phyloP scores from a whole-genome alignment of 1,139 yeast genomes.

The Taphrina confusa region DNA sequence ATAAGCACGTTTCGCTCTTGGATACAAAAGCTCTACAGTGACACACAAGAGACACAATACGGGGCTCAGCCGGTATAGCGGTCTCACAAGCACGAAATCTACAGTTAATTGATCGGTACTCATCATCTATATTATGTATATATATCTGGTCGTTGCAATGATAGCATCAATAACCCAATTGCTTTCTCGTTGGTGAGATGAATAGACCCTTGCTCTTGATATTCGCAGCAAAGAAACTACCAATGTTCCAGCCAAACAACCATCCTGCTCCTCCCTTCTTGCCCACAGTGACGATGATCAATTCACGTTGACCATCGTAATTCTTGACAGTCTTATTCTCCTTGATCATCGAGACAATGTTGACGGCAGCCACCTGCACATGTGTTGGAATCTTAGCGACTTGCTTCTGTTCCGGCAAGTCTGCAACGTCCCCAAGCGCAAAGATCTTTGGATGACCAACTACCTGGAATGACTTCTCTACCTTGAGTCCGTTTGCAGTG shows the following conservation, averaged over 20 bases:
- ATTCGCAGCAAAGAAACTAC: constrained; percentile 15
- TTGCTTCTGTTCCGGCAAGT: constrained; percentile 24
- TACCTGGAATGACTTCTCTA: constrained; percentile 21
- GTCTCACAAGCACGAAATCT: too few relatives aligned
- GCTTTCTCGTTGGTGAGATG: constrained; percentile 8
- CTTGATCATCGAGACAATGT: constrained; percentile 7
- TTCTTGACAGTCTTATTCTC: constrained; percentile 1
- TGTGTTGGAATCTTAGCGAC: constrained; percentile 27
- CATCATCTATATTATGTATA: too few relatives aligned
- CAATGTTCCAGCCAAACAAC: constrained; percentile 26
- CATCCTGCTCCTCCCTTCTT: constrained; percentile 33
- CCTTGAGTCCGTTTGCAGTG: constrained; percentile 9
- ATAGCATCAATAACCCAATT: constrained; percentile 20
- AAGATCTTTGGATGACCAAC: constrained; percentile 16
- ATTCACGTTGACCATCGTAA: constrained; percentile 19
- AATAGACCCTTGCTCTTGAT: constrained; percentile 32
- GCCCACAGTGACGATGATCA: constrained; percentile 30
- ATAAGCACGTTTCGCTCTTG: too few relatives aligned
- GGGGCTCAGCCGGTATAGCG: too few relatives aligned
- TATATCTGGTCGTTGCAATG: too few relatives aligned
- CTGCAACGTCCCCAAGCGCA: constrained; percentile 23
- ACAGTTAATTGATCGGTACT: too few relatives aligned
- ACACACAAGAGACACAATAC: too few relatives aligned
- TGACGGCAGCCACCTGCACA: constrained; percentile 11
- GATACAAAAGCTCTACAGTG: too few relatives aligned